Conservation (phyloP, 192 early-diverging fungal species). For the Anaeromyces robustus region DNA sequence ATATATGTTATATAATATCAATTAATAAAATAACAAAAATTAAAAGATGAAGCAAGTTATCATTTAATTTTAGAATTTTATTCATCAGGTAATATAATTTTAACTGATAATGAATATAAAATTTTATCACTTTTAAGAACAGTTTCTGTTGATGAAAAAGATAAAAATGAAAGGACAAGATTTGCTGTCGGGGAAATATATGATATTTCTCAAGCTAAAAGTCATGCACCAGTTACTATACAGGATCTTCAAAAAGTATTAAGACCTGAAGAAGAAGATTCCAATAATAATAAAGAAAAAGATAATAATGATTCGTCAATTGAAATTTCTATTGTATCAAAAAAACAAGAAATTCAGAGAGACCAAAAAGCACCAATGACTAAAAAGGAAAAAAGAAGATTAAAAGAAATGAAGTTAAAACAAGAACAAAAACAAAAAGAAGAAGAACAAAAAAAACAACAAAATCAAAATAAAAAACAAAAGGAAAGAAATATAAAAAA, state of each 20-base stretch:
- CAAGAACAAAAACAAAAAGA: conserved; percentile 16
- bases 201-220: conserved; percentile 35
- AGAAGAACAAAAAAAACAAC: conserved; percentile 1
- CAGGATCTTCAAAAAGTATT: conserved; percentile 35
- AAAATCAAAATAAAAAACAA: not conserved
- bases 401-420: conserved; percentile 11
- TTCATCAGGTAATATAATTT: conserved; percentile 77
- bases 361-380: not conserved
- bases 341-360: not conserved
- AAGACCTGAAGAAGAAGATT: not conserved
- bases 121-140: conserved; percentile 76
- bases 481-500: not conserved
- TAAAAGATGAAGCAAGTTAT: conserved; percentile 2
- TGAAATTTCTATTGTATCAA: not conserved
- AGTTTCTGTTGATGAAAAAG: conserved; percentile 22
- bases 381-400: conserved; percentile 1
- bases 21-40: too few species aligned
- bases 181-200: conserved; percentile 81
- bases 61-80: conserved; percentile 39
- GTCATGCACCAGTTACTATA: conserved; percentile 32
- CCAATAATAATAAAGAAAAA: not conserved
- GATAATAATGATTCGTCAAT: not conserved
- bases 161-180: conserved; percentile 13
- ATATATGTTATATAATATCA: too few species aligned
- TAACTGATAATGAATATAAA: conserved; percentile 73